Percentiles rank a stretch among this genome's conserved stretches.
Evolutionary conservation across 2,329 filamentous ascomycete genomes (phyloP).

Genomic region (Trichoderma asperellum): DNA sequence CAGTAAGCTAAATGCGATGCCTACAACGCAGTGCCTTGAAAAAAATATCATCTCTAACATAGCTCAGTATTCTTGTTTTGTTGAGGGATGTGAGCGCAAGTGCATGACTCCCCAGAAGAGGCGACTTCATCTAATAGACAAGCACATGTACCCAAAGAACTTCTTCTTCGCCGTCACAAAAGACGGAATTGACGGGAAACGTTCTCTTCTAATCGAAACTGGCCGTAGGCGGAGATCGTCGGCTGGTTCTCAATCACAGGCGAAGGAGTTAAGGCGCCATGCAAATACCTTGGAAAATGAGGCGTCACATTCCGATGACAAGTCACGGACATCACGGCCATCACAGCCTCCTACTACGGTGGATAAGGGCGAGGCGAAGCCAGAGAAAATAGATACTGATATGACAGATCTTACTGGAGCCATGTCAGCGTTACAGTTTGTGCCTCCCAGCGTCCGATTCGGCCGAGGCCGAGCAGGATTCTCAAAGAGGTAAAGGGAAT

Average conservation of each 20-base stretch:
- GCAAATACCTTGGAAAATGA: constrained; percentile 41
- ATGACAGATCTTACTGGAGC: constrained; percentile 68
- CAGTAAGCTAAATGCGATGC: constrained; percentile 57
- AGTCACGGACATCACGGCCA: constrained; percentile 32
- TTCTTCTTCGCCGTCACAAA: constrained; percentile 89
- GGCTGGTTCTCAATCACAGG: constrained; percentile 43
- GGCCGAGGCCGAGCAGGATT: constrained; percentile 62
- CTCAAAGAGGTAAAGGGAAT: constrained; percentile 47
- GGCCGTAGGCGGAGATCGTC: constrained; percentile 54
- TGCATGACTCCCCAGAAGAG: constrained; percentile 85
- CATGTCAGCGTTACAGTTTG: constrained; percentile 73
- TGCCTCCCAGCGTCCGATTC: constrained; percentile 69
- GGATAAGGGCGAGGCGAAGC: constrained; percentile 28
- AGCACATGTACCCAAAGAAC: constrained; percentile 86
- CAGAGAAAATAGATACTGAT: constrained; percentile 47
- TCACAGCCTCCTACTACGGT: constrained; percentile 2
- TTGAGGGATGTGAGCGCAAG: constrained; percentile 83
- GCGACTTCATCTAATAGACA: constrained; percentile 87
- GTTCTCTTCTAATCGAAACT: constrained; percentile 72
- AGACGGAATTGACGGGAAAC: constrained; percentile 83
- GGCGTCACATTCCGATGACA: constrained; percentile 27
- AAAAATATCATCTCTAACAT: constrained; percentile 30
- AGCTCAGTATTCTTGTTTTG: constrained; percentile 79
- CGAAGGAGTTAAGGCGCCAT: constrained; percentile 42
- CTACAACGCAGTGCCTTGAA: neutral